Conservation (phyloP, 2,329 filamentous ascomycete species). For the Phialophora expanda region DNA sequence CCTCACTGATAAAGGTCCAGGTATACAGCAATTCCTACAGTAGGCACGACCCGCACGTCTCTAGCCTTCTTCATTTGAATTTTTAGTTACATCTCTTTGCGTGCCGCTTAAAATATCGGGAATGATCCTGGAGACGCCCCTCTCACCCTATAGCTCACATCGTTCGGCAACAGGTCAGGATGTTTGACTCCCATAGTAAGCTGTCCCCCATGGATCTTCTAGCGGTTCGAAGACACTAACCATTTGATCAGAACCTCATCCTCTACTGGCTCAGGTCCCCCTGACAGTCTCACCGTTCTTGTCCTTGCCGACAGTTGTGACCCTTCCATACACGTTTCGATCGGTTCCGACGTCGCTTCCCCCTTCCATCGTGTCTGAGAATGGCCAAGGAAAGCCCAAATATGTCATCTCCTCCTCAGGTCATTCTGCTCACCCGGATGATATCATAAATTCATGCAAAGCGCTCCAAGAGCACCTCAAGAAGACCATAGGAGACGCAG, state of each 20-base stretch:
- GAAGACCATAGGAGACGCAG: constrained; percentile 70
- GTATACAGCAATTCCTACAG: not conserved
- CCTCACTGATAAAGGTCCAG: not conserved
- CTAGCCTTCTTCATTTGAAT: not conserved
- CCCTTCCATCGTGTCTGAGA: constrained; percentile 65
- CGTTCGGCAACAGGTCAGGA: constrained; percentile 32
- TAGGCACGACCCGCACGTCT: not conserved
- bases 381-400: constrained; percentile 59
- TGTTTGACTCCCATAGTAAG: constrained; percentile 55
- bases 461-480: constrained; percentile 77
- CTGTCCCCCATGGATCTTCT: constrained; percentile 17
- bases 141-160: not conserved
- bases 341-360: constrained; percentile 85
- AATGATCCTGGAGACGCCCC: not conserved
- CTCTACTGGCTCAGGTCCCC: constrained; percentile 87
- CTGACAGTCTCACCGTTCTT: constrained; percentile 94
- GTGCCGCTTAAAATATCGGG: not conserved
- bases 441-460: constrained; percentile 81
- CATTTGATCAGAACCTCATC: constrained; percentile 70
- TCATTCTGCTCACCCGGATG: constrained; percentile 82
- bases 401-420: constrained; percentile 81
- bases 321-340: constrained; percentile 94
- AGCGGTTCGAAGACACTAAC: constrained; percentile 17
- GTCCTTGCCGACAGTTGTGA: constrained; percentile 84
- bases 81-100: not conserved